Evolutionary conservation across 2,329 filamentous ascomycete species (phyloP).

Genomic region (Aureobasidium sp.): DNA sequence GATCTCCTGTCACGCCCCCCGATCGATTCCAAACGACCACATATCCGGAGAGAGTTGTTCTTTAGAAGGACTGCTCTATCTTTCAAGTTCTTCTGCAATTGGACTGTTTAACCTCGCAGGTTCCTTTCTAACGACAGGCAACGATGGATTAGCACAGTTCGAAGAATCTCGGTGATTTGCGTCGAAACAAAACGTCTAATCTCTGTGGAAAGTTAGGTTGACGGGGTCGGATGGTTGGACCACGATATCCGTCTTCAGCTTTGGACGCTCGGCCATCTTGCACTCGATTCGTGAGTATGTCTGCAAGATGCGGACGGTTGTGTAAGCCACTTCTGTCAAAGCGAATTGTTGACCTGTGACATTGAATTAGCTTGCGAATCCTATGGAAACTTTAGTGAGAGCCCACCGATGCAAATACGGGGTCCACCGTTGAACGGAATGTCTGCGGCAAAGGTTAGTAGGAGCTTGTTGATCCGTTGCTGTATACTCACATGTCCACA

Average conservation of each 20-base stretch:
- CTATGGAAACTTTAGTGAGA: no score
- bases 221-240: conserved; percentile 32
- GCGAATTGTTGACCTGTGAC: conserved; percentile 39
- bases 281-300: conserved; percentile 35
- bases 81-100: background rate
- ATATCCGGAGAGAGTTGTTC: background rate
- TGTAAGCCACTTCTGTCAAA: conserved; percentile 42
- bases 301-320: conserved; percentile 38
- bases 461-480: conserved; percentile 4
- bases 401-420: conserved; percentile 36
- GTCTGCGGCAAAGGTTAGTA: conserved; percentile 13
- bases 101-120: background rate
- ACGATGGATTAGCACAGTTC: background rate
- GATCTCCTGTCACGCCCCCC: background rate
- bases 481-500: conserved; percentile 33
- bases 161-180: background rate
- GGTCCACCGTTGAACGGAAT: conserved; percentile 42
- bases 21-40: background rate
- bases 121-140: background rate
- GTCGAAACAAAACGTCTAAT: no score
- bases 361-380: background rate
- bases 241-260: conserved; percentile 40
- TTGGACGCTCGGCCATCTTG: conserved; percentile 29
- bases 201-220: background rate
- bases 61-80: background rate